These are phyloP conservation scores for Fusarium sp. DNA, from an alignment of 2,329 filamentous ascomycete genomes.

Conservation along the genomic window DNA sequence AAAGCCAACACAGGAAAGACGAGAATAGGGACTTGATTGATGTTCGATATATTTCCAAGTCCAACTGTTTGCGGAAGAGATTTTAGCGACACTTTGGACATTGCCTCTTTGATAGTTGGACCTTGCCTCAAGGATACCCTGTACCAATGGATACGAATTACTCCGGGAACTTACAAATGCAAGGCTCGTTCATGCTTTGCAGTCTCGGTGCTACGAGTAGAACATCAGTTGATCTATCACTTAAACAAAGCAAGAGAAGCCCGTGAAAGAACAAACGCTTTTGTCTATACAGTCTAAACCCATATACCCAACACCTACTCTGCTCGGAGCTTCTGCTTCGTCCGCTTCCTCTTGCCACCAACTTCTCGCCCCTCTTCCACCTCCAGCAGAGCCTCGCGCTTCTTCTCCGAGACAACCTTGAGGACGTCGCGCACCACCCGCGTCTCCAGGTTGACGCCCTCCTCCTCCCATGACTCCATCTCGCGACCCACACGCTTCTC, in stretches of 20 bases:
- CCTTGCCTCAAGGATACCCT: background rate
- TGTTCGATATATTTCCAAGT: background rate
- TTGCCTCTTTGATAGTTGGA: background rate
- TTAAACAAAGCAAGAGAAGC: background rate
- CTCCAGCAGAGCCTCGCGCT: constrained; percentile 88
- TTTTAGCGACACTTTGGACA: background rate
- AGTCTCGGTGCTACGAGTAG: background rate
- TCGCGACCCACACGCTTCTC: constrained; percentile 83
- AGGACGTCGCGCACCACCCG: constrained; percentile 86
- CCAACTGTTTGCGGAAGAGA: background rate
- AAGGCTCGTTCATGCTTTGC: background rate
- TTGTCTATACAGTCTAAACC: constrained; percentile 18
- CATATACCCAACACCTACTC: constrained; percentile 30
- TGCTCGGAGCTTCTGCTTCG: constrained; percentile 66
- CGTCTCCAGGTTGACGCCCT: constrained; percentile 93
- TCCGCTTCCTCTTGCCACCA: constrained; percentile 80
- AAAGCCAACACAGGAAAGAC: background rate
- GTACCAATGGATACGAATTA: background rate
- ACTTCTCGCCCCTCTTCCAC: constrained; percentile 95
- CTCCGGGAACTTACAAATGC: background rate
- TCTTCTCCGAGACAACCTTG: constrained; percentile 94
- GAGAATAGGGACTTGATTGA: background rate
- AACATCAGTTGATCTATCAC: background rate
- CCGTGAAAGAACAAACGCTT: constrained; percentile 15
- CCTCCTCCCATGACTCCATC: constrained; percentile 88